A percentile compares a stretch with the other conserved stretches of the same genome.
phyloP scores from a whole-genome alignment of 345 rosid genomes.

The Gossypium stocksii region DNA sequence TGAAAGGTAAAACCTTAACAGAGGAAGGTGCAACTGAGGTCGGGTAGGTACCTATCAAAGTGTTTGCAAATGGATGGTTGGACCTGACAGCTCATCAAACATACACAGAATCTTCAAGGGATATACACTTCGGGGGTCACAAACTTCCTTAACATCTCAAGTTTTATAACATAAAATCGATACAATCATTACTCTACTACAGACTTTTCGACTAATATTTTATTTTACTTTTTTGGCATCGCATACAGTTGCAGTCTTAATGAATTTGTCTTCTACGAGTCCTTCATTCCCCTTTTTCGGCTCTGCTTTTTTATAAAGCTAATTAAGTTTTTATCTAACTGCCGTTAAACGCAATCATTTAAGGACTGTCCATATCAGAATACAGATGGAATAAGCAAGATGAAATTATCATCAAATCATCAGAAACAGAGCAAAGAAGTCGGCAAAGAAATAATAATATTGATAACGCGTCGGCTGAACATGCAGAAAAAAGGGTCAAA shows the following conservation, averaged over 20 bases:
- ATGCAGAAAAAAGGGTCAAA: slow-evolving; percentile 4
- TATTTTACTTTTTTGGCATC: not conserved
- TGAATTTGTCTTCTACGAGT: not conserved
- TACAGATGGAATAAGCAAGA: slow-evolving; percentile 21
- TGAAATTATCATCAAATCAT: not conserved
- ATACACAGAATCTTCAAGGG: not conserved
- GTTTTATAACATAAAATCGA: not conserved
- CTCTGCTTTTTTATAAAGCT: not conserved
- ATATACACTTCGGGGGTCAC: slow-evolving; percentile 16
- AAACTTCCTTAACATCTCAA: not conserved
- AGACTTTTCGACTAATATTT: not conserved
- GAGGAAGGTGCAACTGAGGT: not conserved
- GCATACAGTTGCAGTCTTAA: not conserved
- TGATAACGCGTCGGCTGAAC: not conserved
- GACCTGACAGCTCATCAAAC: not conserved
- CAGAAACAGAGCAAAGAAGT: slow-evolving; percentile 15
- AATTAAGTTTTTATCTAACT: not conserved
- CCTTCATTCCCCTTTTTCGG: not conserved
- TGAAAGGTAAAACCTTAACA: no score
- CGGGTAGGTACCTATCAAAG: not conserved
- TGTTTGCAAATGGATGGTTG: not conserved
- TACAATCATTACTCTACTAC: not conserved
- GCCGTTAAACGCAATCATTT: not conserved
- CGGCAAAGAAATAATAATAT: slow-evolving; percentile 22
- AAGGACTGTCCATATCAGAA: not conserved